Evolutionary conservation across 768 basidiomycete genomes (phyloP), one percentile per base, ranked within the genome.

Genomic region (Termitomyces sp.): DNA sequence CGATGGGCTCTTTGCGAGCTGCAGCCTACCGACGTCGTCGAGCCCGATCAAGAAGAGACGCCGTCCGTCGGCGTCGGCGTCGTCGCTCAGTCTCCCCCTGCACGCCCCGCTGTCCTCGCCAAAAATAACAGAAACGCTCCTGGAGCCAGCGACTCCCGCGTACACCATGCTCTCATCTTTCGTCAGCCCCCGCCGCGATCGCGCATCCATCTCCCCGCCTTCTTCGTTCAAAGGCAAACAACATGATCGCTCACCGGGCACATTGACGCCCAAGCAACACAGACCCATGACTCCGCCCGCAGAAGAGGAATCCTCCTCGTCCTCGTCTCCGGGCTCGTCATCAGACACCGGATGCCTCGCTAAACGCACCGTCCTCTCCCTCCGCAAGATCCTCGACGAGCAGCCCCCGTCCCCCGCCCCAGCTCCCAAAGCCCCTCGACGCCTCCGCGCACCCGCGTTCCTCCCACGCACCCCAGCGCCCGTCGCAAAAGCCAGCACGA

Each of bases 341-440:
- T 83, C 83, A 5, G 74, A 78, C n/a, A 82, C 71, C 37, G 83
- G 71, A 37, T 78, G 78, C 57, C 74, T 78, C 16, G 84, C 83
- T 2, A 86, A 85, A 63, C 83, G 76, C 57, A 87, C 88, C 1
- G 74, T 91, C 24, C 75, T 80, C 58, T 83, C 80, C 27, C 74
- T 91, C 24, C 82, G 89, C 58, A 87, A 83, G 66, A 91, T 91
- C 58, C 78, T 91, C 13, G 82, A 83, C 59, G 76, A 79, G 1
- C 79, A 78, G 56, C 77, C 84, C 13, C 71, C 71, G 8, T 65
- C 67, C 10, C 52, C 51, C 16, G 6, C 3, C 0, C 14, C 16
- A 0, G 13, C 3, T 18, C 1, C 12, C 5, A 7, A 16, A 6
- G 18, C 7, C 31, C 50, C 58, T 10, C 57, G 61, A 39, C 65